Conservation (phyloP, 2,329 filamentous ascomycete genomes). For the Aspergillus texensis region DNA sequence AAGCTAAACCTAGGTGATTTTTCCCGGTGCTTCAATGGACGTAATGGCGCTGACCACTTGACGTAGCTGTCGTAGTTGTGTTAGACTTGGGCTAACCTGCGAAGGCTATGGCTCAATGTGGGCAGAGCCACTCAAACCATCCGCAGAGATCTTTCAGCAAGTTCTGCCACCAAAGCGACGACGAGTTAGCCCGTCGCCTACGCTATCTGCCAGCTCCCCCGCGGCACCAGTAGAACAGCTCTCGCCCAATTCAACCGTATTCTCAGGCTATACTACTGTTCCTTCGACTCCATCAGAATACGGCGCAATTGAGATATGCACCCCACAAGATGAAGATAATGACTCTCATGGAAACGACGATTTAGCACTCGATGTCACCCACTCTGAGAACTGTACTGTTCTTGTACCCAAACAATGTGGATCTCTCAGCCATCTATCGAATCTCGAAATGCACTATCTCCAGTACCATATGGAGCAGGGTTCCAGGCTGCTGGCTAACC, state of each 20-base stretch:
- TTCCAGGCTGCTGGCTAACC: slow-evolving; percentile 38
- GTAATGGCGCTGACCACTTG: slow-evolving; percentile 10
- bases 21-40: background rate
- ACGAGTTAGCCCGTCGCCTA: slow-evolving; percentile 22
- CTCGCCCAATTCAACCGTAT: slow-evolving; percentile 14
- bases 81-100: slow-evolving; percentile 37
- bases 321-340: slow-evolving; percentile 3
- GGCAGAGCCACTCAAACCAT: slow-evolving; percentile 38
- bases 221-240: slow-evolving; percentile 12
- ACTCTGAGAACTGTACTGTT: slow-evolving; percentile 11
- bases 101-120: slow-evolving; percentile 43
- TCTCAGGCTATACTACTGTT: slow-evolving; percentile 6
- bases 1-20: slow-evolving; percentile 38
- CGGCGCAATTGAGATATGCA: background rate
- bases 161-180: slow-evolving; percentile 23
- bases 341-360: slow-evolving; percentile 1
- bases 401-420: slow-evolving; percentile 20
- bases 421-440: slow-evolving; percentile 30
- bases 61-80: slow-evolving; percentile 36
- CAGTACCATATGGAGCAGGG: slow-evolving; percentile 41
- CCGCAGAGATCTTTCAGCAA: slow-evolving; percentile 32
- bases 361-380: background rate
- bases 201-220: slow-evolving; percentile 19
- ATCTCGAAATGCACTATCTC: slow-evolving; percentile 38
- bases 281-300: slow-evolving; percentile 6